phyloP scores from a whole-genome alignment of 805 yeast species.

The Yamadazyma takamatsuzukensis region DNA sequence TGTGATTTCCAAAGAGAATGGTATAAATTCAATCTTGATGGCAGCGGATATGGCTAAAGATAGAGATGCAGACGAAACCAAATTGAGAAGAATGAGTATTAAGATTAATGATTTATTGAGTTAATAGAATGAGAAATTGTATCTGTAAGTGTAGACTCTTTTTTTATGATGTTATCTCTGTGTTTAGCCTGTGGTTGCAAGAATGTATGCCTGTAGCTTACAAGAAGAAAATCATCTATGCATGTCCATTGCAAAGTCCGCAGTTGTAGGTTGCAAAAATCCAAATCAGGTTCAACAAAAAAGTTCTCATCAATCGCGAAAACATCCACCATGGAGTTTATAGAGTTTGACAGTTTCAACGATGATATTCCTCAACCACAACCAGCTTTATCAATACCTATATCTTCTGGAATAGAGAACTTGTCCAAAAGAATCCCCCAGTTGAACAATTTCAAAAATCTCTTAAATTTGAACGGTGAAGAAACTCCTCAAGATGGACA shows the following conservation, averaged over 20 bases:
- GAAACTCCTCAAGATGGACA: conserved; percentile 5
- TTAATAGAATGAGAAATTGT: conserved; percentile 4
- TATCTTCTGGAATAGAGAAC: conserved; percentile 27
- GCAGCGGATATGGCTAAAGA: conserved; percentile 21
- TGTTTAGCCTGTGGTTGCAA: conserved; percentile 1
- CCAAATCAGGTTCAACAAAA: background rate
- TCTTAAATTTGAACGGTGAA: conserved; percentile 22
- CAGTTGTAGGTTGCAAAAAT: background rate
- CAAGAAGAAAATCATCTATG: background rate
- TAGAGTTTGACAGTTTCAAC: conserved; percentile 35
- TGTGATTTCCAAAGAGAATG: conserved; percentile 8
- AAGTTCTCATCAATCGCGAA: background rate
- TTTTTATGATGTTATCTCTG: too few relatives aligned
- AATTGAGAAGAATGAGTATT: conserved; percentile 16
- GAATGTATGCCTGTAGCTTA: background rate
- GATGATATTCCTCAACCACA: conserved; percentile 38
- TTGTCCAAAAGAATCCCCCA: conserved; percentile 31
- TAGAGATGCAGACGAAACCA: conserved; percentile 5
- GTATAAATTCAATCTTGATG: conserved; percentile 28
- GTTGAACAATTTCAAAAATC: conserved; percentile 27
- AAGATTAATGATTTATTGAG: conserved; percentile 29
- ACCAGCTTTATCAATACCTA: conserved; percentile 41
- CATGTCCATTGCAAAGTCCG: background rate
- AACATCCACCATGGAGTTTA: conserved; percentile 45
- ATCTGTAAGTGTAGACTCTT: too few relatives aligned